phyloP scores from a whole-genome alignment of 2,329 filamentous ascomycete species.

The Botrytis byssoidea region DNA sequence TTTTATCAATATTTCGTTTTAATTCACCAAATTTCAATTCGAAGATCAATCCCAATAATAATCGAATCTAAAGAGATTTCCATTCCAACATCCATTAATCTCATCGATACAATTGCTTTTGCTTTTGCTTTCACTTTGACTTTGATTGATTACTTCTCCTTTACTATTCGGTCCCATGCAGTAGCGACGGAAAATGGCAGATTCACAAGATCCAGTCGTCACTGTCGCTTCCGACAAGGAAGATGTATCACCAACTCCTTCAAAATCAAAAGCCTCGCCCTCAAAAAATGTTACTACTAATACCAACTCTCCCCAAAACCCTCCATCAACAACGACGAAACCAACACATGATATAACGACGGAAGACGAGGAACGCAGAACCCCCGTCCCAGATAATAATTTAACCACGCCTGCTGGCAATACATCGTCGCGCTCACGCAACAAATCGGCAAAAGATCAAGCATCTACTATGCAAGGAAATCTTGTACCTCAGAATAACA shows the following conservation, averaged over 20 bases:
- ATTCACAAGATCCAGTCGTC: slow-evolving; percentile 16
- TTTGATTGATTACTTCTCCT: not conserved
- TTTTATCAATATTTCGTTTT: not conserved
- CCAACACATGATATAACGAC: slow-evolving; percentile 31
- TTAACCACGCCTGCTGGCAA: slow-evolving; percentile 28
- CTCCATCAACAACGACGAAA: slow-evolving; percentile 28
- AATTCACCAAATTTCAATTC: not conserved
- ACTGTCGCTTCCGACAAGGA: slow-evolving; percentile 32
- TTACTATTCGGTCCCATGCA: not conserved
- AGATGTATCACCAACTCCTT: slow-evolving; percentile 19
- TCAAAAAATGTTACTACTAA: slow-evolving; percentile 34
- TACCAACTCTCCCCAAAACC: slow-evolving; percentile 31
- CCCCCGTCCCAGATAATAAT: slow-evolving; percentile 29
- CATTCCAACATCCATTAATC: not conserved
- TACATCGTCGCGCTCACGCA: slow-evolving; percentile 27
- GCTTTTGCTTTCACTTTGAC: not conserved
- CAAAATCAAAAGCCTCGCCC: slow-evolving; percentile 23
- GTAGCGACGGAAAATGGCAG: slow-evolving; percentile 16
- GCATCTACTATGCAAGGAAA: slow-evolving; percentile 31
- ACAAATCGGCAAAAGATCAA: slow-evolving; percentile 28
- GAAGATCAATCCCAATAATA: not conserved
- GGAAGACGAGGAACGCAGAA: slow-evolving; percentile 38
- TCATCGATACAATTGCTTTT: not conserved
- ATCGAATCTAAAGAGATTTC: not conserved
- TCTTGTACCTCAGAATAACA: slow-evolving; percentile 41